These are phyloP conservation scores for Aureobasidium pullulans DNA, from an alignment of 2,329 filamentous ascomycete species.

Conservation along the genomic window DNA sequence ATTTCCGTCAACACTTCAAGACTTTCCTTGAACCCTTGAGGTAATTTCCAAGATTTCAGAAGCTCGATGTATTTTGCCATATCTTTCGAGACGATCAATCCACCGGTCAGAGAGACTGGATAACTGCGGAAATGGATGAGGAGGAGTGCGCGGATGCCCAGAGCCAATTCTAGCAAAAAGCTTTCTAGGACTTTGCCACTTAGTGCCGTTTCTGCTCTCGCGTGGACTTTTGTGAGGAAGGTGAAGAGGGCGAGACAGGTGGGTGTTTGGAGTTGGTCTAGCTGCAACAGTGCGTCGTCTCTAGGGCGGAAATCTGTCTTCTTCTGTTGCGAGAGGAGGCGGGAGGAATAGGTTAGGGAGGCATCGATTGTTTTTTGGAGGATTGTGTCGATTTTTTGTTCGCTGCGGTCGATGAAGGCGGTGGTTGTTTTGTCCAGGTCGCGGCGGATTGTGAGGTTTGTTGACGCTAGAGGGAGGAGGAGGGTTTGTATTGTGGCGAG, in stretches of 20 bases:
- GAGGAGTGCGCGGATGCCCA: constrained; percentile 68
- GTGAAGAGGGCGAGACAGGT: constrained; percentile 75
- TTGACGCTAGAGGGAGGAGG: constrained; percentile 78
- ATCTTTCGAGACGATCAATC: constrained; percentile 92
- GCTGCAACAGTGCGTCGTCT: constrained; percentile 68
- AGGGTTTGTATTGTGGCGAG: constrained; percentile 86
- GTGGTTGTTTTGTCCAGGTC: constrained; percentile 82
- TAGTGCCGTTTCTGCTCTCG: constrained; percentile 58
- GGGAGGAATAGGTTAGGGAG: constrained; percentile 66
- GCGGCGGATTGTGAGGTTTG: constrained; percentile 81
- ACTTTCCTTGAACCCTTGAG: constrained; percentile 40
- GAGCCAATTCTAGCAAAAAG: constrained; percentile 75
- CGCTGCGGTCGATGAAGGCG: constrained; percentile 65
- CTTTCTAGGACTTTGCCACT: constrained; percentile 77
- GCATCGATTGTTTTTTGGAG: constrained; percentile 65
- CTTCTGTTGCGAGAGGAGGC: constrained; percentile 67
- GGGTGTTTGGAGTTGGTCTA: constrained; percentile 64
- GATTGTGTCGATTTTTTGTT: constrained; percentile 71
- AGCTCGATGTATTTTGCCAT: constrained; percentile 88
- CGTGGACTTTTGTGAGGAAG: constrained; percentile 62
- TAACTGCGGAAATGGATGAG: constrained; percentile 95
- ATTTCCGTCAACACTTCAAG: constrained; percentile 89
- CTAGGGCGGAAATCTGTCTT: constrained; percentile 86
- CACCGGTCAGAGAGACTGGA: constrained; percentile 84
- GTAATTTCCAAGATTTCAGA: constrained; percentile 68